Conservation (phyloP, 2,329 filamentous ascomycete species). For the Cladosporium sp. region DNA sequence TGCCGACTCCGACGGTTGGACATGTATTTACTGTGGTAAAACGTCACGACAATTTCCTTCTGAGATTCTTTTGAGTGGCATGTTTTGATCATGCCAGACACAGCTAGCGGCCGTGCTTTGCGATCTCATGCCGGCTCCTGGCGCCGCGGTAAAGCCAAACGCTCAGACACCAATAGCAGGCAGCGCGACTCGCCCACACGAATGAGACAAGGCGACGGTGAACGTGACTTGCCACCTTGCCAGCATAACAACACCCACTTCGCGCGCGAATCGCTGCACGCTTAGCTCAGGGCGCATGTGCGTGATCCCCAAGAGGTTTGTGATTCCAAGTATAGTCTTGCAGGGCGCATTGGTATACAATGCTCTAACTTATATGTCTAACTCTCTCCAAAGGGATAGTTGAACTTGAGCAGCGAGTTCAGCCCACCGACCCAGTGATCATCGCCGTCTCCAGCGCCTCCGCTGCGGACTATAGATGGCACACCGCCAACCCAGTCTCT, state of each 20-base stretch:
- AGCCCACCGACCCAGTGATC: conserved; percentile 96
- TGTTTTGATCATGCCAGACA: too few species aligned
- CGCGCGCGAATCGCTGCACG: neutral
- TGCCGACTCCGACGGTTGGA: neutral
- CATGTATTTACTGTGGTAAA: neutral
- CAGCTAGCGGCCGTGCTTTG: too few species aligned
- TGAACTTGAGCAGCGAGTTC: conserved; percentile 93
- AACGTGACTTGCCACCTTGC: neutral
- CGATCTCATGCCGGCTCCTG: neutral
- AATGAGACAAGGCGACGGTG: conserved; percentile 4
- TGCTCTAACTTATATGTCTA: conserved; percentile 20
- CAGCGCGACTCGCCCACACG: neutral
- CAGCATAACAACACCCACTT: neutral
- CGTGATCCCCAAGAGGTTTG: neutral
- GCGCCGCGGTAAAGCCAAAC: neutral
- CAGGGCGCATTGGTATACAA: conserved; percentile 6
- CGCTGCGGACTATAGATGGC: conserved; percentile 74
- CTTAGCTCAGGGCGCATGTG: neutral
- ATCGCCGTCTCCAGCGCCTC: conserved; percentile 53
- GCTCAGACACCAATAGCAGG: conserved; percentile 8
- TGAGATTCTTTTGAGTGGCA: too few species aligned
- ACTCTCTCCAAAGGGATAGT: conserved; percentile 83
- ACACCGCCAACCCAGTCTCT: conserved; percentile 69
- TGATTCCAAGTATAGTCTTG: conserved; percentile 6
- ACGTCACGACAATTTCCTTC: too few species aligned